Percentiles rank a stretch among this genome's conserved stretches.
Evolutionary conservation across 768 basidiomycete species (phyloP).

Genomic region (Podaxis rugospora): DNA sequence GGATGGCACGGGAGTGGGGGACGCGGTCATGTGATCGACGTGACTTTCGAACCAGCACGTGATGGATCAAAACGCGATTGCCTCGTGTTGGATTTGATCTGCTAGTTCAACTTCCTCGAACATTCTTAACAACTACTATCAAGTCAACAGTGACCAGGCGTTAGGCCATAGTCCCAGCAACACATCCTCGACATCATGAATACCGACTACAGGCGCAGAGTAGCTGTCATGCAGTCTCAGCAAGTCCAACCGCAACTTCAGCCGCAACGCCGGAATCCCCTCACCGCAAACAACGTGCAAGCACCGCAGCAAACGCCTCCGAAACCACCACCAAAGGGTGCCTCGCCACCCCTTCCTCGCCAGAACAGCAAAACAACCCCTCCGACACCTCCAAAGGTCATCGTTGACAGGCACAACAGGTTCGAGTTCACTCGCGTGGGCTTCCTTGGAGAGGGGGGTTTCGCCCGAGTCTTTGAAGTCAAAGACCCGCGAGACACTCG

Average conservation of each 20-base stretch:
- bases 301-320: constrained; percentile 27
- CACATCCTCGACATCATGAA: constrained; percentile 3
- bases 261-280: constrained; percentile 6
- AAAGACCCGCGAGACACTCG: constrained; percentile 60
- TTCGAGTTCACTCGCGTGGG: constrained; percentile 68
- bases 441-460: constrained; percentile 94
- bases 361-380: constrained; percentile 82
- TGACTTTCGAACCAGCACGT: constrained; percentile 10
- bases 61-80: constrained; percentile 11
- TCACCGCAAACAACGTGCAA: constrained; percentile 13
- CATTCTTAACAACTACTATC: neutral
- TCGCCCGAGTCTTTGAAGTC: constrained; percentile 96
- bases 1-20: neutral
- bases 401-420: constrained; percentile 56
- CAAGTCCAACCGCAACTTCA: constrained; percentile 16
- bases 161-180: constrained; percentile 10
- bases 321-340: constrained; percentile 35
- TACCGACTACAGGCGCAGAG: constrained; percentile 9
- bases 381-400: constrained; percentile 75
- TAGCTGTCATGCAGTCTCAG: constrained; percentile 13
- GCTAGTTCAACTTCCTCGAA: neutral
- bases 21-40: constrained; percentile 7
- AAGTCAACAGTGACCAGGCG: constrained; percentile 8
- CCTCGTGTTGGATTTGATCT: constrained; percentile 10
- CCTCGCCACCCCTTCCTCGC: constrained; percentile 66